Evolutionary conservation across 495 filamentous ascomycete species (phyloP).

Genomic region (Penicillium dipodomyicola): DNA sequence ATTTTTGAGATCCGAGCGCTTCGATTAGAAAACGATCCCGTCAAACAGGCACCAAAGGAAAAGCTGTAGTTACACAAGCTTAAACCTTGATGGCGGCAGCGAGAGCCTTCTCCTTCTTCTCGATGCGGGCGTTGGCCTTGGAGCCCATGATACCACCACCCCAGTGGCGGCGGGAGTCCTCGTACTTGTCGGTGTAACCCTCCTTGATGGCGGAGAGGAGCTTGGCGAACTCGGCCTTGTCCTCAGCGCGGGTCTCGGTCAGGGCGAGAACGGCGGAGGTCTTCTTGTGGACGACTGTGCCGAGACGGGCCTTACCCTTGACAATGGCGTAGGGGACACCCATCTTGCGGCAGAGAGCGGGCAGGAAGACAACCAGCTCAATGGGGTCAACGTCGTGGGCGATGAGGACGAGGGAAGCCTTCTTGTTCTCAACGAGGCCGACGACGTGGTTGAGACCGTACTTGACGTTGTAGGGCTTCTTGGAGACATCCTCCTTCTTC

Average conservation of each 20-base stretch:
- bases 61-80: constrained; percentile 26
- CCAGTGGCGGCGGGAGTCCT: constrained; percentile 91
- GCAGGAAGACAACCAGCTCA: constrained; percentile 98
- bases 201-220: constrained; percentile 96
- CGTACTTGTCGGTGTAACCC: constrained; percentile 93
- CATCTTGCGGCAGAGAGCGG: constrained; percentile 99
- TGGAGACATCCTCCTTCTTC: constrained; percentile 99
- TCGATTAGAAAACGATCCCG: constrained; percentile 23
- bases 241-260: constrained; percentile 94
- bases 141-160: constrained; percentile 99
- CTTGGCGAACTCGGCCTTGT: constrained; percentile 97
- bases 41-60: constrained; percentile 28
- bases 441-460: constrained; percentile 99
- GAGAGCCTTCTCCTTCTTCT: constrained; percentile 95
- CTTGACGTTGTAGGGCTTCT: constrained; percentile 99
- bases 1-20: constrained; percentile 25
- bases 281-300: constrained; percentile 99
- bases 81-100: constrained; percentile 96
- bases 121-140: constrained; percentile 88
- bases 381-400: constrained; percentile 99
- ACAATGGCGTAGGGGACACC: constrained; percentile 98
- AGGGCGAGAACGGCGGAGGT: constrained; percentile 94
- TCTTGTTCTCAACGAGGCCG: constrained; percentile 99
- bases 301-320: constrained; percentile 99
- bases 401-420: constrained; percentile 95